Conservation (phyloP, 2,329 filamentous ascomycete species). For the Scedosporium apiospermum region DNA sequence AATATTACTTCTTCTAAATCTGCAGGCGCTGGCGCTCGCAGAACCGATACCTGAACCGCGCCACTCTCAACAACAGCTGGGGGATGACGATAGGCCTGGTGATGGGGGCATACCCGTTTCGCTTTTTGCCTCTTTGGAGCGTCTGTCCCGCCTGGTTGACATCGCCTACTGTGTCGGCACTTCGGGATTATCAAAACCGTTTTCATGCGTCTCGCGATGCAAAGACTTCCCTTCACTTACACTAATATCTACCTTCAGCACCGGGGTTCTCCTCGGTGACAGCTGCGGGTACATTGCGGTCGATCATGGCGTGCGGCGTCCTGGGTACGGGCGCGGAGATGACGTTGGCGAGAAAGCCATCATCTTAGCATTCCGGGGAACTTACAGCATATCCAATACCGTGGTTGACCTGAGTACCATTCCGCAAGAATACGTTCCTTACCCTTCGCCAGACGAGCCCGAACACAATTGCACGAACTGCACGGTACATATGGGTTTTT, state of each 20-base stretch:
- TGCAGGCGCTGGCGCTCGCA: slow-evolving; percentile 2
- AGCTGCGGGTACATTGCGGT: slow-evolving; percentile 90
- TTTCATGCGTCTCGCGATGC: slow-evolving; percentile 77
- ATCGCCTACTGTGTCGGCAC: slow-evolving; percentile 89
- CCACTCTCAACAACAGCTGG: not conserved
- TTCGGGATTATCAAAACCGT: slow-evolving; percentile 73
- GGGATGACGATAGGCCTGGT: not conserved
- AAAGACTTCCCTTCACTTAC: slow-evolving; percentile 72
- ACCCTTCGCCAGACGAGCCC: slow-evolving; percentile 47
- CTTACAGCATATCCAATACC: slow-evolving; percentile 87
- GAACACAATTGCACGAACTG: slow-evolving; percentile 66
- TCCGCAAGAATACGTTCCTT: slow-evolving; percentile 85
- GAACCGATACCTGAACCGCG: not conserved
- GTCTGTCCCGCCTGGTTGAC: slow-evolving; percentile 83
- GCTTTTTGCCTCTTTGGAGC: slow-evolving; percentile 76
- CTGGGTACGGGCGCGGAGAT: slow-evolving; percentile 12
- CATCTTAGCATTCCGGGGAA: slow-evolving; percentile 84
- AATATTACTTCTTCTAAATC: not conserved
- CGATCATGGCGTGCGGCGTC: slow-evolving; percentile 47
- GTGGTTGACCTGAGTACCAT: slow-evolving; percentile 83
- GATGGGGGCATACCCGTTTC: slow-evolving; percentile 28
- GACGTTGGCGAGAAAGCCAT: slow-evolving; percentile 36
- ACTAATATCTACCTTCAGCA: slow-evolving; percentile 81
- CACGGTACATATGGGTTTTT: slow-evolving; percentile 86
- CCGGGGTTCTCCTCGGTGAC: slow-evolving; percentile 75